A percentile compares a stretch with the other conserved stretches of the same genome.
phyloP scores from a whole-genome alignment of 73 alveolate genomes.

The Tetrahymena borealis region DNA sequence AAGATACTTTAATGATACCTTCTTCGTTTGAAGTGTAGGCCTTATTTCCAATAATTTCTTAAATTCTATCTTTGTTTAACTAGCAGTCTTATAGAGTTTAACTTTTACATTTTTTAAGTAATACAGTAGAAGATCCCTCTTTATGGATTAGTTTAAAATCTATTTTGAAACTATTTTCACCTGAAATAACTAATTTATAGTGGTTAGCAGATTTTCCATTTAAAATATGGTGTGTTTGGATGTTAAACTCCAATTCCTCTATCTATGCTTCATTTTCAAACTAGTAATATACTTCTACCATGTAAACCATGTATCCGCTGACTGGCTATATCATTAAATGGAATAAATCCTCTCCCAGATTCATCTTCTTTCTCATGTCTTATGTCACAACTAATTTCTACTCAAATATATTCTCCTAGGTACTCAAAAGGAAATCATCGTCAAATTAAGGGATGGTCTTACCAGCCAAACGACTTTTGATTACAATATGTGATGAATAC shows the following conservation, averaged over 20 bases:
- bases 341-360: not conserved
- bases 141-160: not conserved
- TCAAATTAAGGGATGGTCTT: not conserved
- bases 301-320: not conserved
- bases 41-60: not conserved
- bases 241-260: not conserved
- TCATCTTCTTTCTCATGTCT: not conserved
- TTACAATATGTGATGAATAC: too few relatives aligned
- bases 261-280: not conserved
- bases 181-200: not conserved
- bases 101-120: not conserved
- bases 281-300: not conserved
- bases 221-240: not conserved
- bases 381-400: not conserved
- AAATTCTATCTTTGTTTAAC: not conserved
- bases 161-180: not conserved
- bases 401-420: not conserved
- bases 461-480: not conserved
- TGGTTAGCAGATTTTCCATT: not conserved
- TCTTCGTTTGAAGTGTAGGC: not conserved
- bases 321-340: not conserved
- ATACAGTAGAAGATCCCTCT: not conserved
- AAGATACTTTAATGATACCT: not conserved
- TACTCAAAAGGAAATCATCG: not conserved
- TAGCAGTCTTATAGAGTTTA: not conserved